These are phyloP conservation scores for Syzygium aromaticum DNA, from an alignment of 345 rosid genomes.

Conservation along the genomic window DNA sequence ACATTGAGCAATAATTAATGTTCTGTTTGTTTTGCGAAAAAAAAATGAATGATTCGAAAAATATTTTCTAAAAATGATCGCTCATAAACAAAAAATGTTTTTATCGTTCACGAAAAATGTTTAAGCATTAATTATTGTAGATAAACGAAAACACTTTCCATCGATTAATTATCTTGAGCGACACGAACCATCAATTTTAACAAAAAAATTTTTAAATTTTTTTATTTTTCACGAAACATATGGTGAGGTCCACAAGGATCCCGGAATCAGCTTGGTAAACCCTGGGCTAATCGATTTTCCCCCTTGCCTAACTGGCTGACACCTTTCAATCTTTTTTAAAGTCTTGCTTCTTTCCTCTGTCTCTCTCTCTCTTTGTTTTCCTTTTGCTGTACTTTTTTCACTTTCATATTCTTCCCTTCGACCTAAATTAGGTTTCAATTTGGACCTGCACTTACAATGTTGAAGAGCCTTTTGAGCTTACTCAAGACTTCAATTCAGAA, in stretches of 20 bases:
- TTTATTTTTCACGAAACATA: no score
- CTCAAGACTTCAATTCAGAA: background rate
- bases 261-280: background rate
- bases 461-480: background rate
- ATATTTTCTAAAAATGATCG: background rate
- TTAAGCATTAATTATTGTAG: background rate
- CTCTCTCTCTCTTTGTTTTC: no score
- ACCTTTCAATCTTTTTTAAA: background rate
- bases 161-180: background rate
- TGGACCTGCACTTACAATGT: background rate
- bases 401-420: background rate
- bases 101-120: fast-evolving
- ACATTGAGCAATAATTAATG: no score
- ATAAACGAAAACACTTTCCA: background rate
- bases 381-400: background rate
- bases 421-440: background rate
- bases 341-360: background rate
- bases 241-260: no score
- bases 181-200: no score
- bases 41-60: no score
- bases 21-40: no score
- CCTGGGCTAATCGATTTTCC: background rate
- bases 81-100: background rate
- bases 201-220: no score
- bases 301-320: background rate